Evolutionary conservation across 768 basidiomycete genomes (phyloP).

Genomic region (Tubosaeta sp.): DNA sequence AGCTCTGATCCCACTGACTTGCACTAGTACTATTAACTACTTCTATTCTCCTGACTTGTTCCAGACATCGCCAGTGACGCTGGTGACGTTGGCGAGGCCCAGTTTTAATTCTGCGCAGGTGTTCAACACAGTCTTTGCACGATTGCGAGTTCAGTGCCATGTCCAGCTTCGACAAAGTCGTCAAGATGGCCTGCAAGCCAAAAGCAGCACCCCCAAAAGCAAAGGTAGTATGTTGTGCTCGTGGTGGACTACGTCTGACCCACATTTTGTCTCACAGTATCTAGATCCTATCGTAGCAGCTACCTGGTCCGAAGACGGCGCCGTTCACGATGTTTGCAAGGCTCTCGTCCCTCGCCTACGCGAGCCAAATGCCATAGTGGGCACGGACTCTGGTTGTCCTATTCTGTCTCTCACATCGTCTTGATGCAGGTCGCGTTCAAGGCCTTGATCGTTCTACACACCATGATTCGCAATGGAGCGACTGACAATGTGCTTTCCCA

Average conservation of each 20-base stretch:
- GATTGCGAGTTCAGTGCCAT: conserved; percentile 30
- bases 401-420: neutral
- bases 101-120: conserved; percentile 23
- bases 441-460: conserved; percentile 90
- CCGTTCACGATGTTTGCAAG: conserved; percentile 89
- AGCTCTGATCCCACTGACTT: neutral
- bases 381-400: conserved; percentile 24
- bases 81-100: conserved; percentile 11
- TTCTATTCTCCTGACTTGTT: neutral
- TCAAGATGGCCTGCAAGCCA: conserved; percentile 96
- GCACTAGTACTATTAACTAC: neutral
- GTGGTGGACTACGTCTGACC: neutral
- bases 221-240: conserved; percentile 54
- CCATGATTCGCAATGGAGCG: conserved; percentile 94
- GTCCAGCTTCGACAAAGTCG: conserved; percentile 87
- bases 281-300: conserved; percentile 94
- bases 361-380: conserved; percentile 88
- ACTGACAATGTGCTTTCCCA: conserved; percentile 89
- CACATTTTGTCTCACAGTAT: conserved; percentile 52
- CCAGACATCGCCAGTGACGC: neutral
- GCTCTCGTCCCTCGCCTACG: conserved; percentile 79
- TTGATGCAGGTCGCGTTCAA: conserved; percentile 87
- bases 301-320: conserved; percentile 95
- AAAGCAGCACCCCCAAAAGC: conserved; percentile 94
- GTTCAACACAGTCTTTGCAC: neutral